phyloP scores from a whole-genome alignment of 2,329 filamentous ascomycete genomes.

The Helicocarpus griseus region DNA sequence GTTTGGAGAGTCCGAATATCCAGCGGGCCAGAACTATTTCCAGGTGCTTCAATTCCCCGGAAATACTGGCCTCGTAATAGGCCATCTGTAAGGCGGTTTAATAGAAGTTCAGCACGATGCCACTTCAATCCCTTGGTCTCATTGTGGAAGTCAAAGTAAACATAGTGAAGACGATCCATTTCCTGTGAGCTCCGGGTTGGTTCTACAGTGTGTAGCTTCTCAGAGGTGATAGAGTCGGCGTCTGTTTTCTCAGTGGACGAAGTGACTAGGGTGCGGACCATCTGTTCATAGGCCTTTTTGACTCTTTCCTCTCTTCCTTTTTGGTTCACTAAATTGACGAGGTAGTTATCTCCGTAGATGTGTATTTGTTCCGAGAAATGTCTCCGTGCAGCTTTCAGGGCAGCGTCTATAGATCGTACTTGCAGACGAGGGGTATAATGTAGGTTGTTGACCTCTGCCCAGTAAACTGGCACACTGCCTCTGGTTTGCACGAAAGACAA shows the following conservation, averaged over 20 bases:
- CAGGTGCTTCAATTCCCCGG: constrained; percentile 77
- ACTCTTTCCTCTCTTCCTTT: constrained; percentile 82
- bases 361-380: constrained; percentile 93
- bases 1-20: constrained; percentile 75
- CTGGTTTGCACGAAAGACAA: constrained; percentile 93
- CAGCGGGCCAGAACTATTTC: constrained; percentile 57
- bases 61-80: constrained; percentile 81
- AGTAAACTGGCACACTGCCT: constrained; percentile 90
- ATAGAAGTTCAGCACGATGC: constrained; percentile 78
- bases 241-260: constrained; percentile 57
- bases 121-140: constrained; percentile 93
- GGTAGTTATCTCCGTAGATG: constrained; percentile 90
- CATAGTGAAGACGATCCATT: constrained; percentile 81
- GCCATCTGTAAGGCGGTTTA: constrained; percentile 70
- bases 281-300: constrained; percentile 87
- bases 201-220: constrained; percentile 76
- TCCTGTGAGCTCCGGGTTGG: constrained; percentile 48
- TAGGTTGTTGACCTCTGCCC: constrained; percentile 90
- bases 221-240: constrained; percentile 56
- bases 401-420: constrained; percentile 73
- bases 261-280: constrained; percentile 67
- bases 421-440: constrained; percentile 86
- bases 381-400: constrained; percentile 64
- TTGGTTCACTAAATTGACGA: constrained; percentile 96
- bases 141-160: constrained; percentile 98